phyloP scores from a whole-genome alignment of 1,139 yeast genomes.

The Kodamaea arcana region DNA sequence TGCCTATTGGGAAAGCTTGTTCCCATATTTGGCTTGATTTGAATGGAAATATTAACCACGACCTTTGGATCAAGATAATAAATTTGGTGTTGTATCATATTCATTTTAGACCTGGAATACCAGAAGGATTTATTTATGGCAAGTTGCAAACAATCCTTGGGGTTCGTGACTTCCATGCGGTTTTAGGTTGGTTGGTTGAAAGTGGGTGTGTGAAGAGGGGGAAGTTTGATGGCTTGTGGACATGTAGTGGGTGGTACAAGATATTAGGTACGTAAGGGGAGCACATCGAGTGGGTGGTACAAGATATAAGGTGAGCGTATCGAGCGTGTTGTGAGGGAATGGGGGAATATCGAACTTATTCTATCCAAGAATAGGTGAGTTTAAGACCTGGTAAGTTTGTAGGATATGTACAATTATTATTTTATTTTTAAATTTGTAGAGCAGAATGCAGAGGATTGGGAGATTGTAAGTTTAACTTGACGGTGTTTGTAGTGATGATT shows the following conservation, averaged over 20 bases:
- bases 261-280: slow-evolving; percentile 21
- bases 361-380: no score
- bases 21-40: slow-evolving; percentile 72
- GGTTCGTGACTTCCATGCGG: slow-evolving; percentile 42
- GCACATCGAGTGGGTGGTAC: slow-evolving; percentile 44
- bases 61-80: slow-evolving; percentile 58
- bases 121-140: slow-evolving; percentile 26
- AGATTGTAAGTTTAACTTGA: no score
- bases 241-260: slow-evolving; percentile 51
- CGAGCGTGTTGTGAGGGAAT: slow-evolving; percentile 56
- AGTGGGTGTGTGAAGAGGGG: slow-evolving; percentile 39
- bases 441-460: no score
- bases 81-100: slow-evolving; percentile 46
- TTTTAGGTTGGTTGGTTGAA: slow-evolving; percentile 56
- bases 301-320: slow-evolving; percentile 12
- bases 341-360: no score
- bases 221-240: slow-evolving; percentile 46
- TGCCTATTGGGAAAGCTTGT: slow-evolving; percentile 61
- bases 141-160: slow-evolving; percentile 43
- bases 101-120: slow-evolving; percentile 67
- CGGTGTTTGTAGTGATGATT: no score
- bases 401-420: no score
- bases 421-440: no score
- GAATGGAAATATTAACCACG: slow-evolving; percentile 53
- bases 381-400: no score